A percentile compares a stretch with the other conserved stretches of the same genome.
Conservation (phyloP, 805 yeast genomes). For the Sugiyamaella americana region DNA sequence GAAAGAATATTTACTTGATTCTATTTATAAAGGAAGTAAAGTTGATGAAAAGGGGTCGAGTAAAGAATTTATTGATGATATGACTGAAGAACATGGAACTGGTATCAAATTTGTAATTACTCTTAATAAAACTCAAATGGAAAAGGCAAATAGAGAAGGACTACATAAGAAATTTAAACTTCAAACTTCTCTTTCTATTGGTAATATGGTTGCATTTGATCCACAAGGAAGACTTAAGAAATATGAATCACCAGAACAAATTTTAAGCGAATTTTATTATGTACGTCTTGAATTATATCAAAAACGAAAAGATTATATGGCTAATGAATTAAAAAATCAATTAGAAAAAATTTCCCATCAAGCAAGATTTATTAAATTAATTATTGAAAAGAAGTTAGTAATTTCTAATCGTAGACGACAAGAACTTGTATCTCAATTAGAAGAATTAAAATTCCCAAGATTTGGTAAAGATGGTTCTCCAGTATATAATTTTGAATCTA, state of each 20-base stretch:
- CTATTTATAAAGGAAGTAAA: no score
- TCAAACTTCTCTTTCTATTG: constrained; percentile 56
- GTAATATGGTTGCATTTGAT: constrained; percentile 96
- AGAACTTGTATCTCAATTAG: constrained; percentile 57
- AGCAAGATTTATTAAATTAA: constrained; percentile 86
- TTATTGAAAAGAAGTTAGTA: constrained; percentile 64
- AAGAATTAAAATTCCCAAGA: constrained; percentile 58
- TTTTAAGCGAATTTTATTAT: constrained; percentile 75
- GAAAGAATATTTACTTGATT: constrained; percentile 70
- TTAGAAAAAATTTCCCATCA: constrained; percentile 71
- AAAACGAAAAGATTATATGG: constrained; percentile 77
- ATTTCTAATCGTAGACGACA: constrained; percentile 72
- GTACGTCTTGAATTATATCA: constrained; percentile 87
- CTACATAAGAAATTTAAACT: constrained; percentile 80
- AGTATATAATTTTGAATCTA: constrained; percentile 37
- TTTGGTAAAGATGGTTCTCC: constrained; percentile 67
- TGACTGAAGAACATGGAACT: constrained; percentile 88
- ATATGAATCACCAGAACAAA: constrained; percentile 69
- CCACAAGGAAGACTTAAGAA: constrained; percentile 79
- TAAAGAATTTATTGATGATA: constrained; percentile 77
- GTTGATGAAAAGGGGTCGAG: constrained; percentile 52
- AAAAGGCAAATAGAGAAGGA: constrained; percentile 65
- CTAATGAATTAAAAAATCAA: constrained; percentile 62
- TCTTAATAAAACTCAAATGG: constrained; percentile 75
- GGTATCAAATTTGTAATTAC: constrained; percentile 75